Percentiles rank a stretch among this genome's conserved stretches.
Evolutionary conservation across 2,329 filamentous ascomycete genomes (phyloP).

Genomic region (Xylariaceae sp.): DNA sequence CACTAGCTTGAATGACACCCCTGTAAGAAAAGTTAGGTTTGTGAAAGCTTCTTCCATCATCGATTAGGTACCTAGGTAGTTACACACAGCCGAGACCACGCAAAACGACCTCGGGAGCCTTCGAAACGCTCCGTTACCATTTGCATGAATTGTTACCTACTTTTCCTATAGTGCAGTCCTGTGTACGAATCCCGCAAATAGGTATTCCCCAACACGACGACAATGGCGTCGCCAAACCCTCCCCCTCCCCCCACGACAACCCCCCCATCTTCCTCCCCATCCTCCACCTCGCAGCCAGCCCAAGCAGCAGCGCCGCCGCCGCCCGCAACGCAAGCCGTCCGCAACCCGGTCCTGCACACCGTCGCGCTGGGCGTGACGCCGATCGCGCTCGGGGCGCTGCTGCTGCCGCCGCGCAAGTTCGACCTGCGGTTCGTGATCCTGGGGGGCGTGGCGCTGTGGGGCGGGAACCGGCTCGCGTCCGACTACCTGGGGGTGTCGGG

Average conservation of each 20-base stretch:
- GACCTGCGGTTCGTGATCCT: constrained; percentile 56
- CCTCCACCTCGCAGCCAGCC: constrained; percentile 3
- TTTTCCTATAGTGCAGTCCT: neutral
- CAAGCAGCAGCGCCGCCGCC: no score
- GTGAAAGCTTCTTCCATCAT: constrained; percentile 5
- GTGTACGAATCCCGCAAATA: neutral
- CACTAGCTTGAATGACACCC: constrained; percentile 9
- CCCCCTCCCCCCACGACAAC: constrained; percentile 5
- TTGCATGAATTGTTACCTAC: neutral
- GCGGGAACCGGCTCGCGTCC: constrained; percentile 57
- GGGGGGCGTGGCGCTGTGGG: constrained; percentile 52
- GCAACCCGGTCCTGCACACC: constrained; percentile 46
- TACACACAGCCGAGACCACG: no score
- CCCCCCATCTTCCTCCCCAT: constrained; percentile 9
- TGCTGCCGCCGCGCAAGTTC: constrained; percentile 55
- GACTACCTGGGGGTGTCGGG: constrained; percentile 61
- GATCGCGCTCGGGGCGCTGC: constrained; percentile 50
- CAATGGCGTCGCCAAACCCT: constrained; percentile 11
- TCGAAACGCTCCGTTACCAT: no score
- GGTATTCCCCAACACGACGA: neutral
- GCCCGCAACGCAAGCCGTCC: constrained; percentile 7
- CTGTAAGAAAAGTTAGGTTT: constrained; percentile 10
- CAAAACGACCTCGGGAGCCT: no score
- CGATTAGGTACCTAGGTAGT: neutral
- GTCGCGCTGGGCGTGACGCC: constrained; percentile 52